Evolutionary conservation across 1,284 basidiomycete genomes (phyloP).

Genomic region (Laetiporus sulphureus): DNA sequence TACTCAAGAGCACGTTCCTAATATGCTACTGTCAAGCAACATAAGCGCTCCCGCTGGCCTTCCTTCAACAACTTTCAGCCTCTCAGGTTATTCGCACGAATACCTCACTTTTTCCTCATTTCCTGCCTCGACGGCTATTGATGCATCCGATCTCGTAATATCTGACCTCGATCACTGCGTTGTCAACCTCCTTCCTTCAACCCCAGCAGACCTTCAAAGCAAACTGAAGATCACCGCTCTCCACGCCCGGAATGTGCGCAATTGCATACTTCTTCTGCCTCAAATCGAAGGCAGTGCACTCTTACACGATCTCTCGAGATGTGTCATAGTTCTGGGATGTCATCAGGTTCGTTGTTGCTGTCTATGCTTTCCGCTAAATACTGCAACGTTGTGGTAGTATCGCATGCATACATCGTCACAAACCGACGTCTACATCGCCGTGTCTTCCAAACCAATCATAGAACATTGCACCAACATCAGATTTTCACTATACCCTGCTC

Average conservation of each 20-base stretch:
- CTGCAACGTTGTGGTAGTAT: slow-evolving; percentile 41
- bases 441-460: slow-evolving; percentile 67
- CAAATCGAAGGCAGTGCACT: slow-evolving; percentile 62
- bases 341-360: slow-evolving; percentile 54
- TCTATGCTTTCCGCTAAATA: neutral
- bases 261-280: slow-evolving; percentile 59
- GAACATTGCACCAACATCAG: slow-evolving; percentile 57
- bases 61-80: too few species aligned
- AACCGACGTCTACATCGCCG: slow-evolving; percentile 57
- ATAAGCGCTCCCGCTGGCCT: too few species aligned
- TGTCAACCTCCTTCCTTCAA: slow-evolving; percentile 47
- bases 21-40: too few species aligned
- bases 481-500: slow-evolving; percentile 53
- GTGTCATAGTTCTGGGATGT: slow-evolving; percentile 60
- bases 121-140: slow-evolving; percentile 18
- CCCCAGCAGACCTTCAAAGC: slow-evolving; percentile 11
- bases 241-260: slow-evolving; percentile 49
- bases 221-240: slow-evolving; percentile 45
- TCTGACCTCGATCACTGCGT: slow-evolving; percentile 57
- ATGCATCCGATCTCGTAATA: slow-evolving; percentile 47
- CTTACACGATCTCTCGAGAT: slow-evolving; percentile 52
- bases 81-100: slow-evolving; percentile 17
- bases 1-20: too few species aligned
- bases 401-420: slow-evolving; percentile 68
- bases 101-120: slow-evolving; percentile 19